phyloP scores from a whole-genome alignment of 1,284 basidiomycete species.

The Marasmius fiardii region DNA sequence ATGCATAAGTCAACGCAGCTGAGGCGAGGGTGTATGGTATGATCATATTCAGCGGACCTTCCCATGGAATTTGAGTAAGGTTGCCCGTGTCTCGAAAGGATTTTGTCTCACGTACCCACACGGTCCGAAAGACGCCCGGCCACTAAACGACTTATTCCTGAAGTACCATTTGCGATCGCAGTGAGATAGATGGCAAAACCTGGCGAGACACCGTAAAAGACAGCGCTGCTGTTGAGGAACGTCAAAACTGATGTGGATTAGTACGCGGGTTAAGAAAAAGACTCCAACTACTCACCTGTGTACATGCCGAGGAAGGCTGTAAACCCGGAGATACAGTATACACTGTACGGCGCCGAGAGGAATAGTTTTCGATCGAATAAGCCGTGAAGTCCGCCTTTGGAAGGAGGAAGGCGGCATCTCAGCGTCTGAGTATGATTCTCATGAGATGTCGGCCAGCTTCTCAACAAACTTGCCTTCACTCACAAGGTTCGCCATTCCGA shows the following conservation, averaged over 20 bases:
- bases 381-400: background rate
- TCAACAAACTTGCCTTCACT: background rate
- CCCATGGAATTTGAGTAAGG: background rate
- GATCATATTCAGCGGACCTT: slow-evolving; percentile 9
- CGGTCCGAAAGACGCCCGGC: slow-evolving; percentile 2
- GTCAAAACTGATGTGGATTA: slow-evolving; percentile 4
- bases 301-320: slow-evolving; percentile 10
- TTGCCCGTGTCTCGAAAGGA: background rate
- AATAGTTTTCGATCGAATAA: slow-evolving; percentile 1
- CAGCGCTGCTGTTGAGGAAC: slow-evolving; percentile 8
- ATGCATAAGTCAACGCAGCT: slow-evolving; percentile 2
- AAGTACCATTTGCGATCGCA: slow-evolving; percentile 7
- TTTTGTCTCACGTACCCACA: background rate
- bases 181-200: slow-evolving; percentile 7
- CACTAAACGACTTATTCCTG: background rate
- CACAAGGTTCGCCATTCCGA: slow-evolving; percentile 6
- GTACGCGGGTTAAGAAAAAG: background rate
- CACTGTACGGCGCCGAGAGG: background rate
- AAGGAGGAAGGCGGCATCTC: slow-evolving; percentile 5
- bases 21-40: slow-evolving; percentile 6
- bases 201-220: slow-evolving; percentile 3
- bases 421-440: slow-evolving; percentile 3
- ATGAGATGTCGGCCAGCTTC: too few relatives aligned
- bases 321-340: slow-evolving; percentile 9
- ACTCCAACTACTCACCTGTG: slow-evolving; percentile 1